Evolutionary conservation across 495 filamentous ascomycete genomes (phyloP).

Genomic region (Umbilicaria muhlenbergii): DNA sequence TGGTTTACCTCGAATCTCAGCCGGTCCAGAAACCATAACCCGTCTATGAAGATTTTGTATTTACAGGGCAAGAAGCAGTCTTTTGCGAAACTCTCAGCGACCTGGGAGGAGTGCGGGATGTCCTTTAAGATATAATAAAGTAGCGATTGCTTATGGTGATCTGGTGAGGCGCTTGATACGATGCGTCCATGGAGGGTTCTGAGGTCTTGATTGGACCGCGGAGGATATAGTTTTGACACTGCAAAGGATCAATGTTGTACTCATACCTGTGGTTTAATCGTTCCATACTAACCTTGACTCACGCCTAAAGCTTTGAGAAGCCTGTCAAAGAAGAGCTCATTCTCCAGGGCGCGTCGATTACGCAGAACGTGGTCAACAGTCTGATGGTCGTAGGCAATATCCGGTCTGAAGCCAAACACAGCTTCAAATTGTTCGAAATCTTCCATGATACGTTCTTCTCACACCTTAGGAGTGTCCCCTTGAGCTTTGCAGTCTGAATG

Average conservation of each 20-base stretch:
- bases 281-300: constrained; percentile 36
- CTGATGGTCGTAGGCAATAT: constrained; percentile 44
- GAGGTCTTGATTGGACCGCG: constrained; percentile 45
- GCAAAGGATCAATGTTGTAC: not conserved
- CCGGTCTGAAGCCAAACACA: constrained; percentile 46
- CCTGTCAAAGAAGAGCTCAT: constrained; percentile 58
- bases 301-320: constrained; percentile 56
- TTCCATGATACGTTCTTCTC: not conserved
- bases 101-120: constrained; percentile 35
- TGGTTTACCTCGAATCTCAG: constrained; percentile 43
- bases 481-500: too few relatives aligned
- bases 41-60: constrained; percentile 62
- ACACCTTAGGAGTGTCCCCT: too few relatives aligned
- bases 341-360: constrained; percentile 45
- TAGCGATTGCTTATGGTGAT: constrained; percentile 61
- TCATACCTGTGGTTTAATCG: too few relatives aligned
- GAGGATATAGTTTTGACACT: constrained; percentile 53
- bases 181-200: constrained; percentile 50
- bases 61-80: constrained; percentile 44
- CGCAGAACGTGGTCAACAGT: constrained; percentile 40
- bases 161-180: constrained; percentile 37
- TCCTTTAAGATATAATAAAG: constrained; percentile 72
- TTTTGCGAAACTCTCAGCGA: constrained; percentile 34
- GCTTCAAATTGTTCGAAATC: constrained; percentile 36
- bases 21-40: constrained; percentile 66